These are phyloP conservation scores for Solioccasus polychromus DNA, from an alignment of 768 basidiomycete species.

Conservation along the genomic window DNA sequence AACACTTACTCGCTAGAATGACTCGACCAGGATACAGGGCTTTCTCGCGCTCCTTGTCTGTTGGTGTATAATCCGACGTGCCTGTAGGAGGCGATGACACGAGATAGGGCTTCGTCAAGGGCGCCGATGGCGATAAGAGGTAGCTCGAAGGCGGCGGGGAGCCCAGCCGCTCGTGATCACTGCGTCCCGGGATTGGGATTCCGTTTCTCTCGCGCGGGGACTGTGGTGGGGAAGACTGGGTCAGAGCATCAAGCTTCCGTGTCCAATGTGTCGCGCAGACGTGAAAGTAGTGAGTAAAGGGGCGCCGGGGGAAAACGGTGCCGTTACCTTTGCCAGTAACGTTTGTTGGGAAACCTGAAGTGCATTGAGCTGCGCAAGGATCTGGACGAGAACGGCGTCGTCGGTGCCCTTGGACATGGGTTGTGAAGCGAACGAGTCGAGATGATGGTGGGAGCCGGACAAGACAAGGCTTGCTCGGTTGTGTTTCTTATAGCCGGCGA, in stretches of 20 bases:
- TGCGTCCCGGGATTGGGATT: slow-evolving; percentile 26
- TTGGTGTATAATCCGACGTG: slow-evolving; percentile 16
- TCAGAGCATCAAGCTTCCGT: slow-evolving; percentile 48
- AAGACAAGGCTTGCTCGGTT: slow-evolving; percentile 1
- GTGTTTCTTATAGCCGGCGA: slow-evolving; percentile 9
- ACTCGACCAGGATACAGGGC: slow-evolving; percentile 80
- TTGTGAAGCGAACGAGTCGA: neutral
- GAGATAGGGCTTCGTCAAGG: slow-evolving; percentile 24
- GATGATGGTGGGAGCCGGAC: slow-evolving; percentile 12
- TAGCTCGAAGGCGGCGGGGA: slow-evolving; percentile 25
- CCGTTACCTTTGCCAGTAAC: slow-evolving; percentile 69
- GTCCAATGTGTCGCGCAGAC: no score
- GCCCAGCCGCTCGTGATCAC: slow-evolving; percentile 5
- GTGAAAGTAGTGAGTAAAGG: no score
- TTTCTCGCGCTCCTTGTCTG: slow-evolving; percentile 70
- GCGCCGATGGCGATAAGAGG: slow-evolving; percentile 30
- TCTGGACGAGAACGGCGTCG: slow-evolving; percentile 68
- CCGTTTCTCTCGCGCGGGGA: slow-evolving; percentile 26
- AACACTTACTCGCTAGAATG: slow-evolving; percentile 72
- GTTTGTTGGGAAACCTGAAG: slow-evolving; percentile 75
- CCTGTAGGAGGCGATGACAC: slow-evolving; percentile 26
- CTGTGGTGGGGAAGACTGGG: slow-evolving; percentile 27
- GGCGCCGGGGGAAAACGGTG: neutral
- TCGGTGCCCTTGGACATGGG: slow-evolving; percentile 27
- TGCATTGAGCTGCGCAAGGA: slow-evolving; percentile 65